Evolutionary conservation across 768 basidiomycete genomes (phyloP), one percentile per base, ranked within the genome.

Genomic region (Amyloporia xantha): DNA sequence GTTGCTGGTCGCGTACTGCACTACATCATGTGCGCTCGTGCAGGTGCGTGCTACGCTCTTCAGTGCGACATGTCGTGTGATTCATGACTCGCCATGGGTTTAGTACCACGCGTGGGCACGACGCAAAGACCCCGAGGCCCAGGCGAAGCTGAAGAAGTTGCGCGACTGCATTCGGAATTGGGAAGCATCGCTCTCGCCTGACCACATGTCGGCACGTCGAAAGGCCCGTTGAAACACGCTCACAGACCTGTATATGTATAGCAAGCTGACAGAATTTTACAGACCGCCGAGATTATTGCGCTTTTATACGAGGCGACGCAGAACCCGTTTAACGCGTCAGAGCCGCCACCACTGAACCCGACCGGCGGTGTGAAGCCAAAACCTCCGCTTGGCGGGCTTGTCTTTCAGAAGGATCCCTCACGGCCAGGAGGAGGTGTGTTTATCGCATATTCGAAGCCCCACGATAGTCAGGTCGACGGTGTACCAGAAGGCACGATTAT

Each of bases 101-200:
- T 57, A 94, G 91, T 96, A 96, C 59, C 94, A 97, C 60, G 94
- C 92, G 0, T 96, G 86, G 81, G 91, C 89, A 2, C 75, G 92
- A 41, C 73, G 91, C 39, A 79, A 84, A 58, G 91, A 95, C 58
- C 67, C 73, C 3, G 78, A 81, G 5, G 90, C 92, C 4, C 79
- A 83, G 48, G 72, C 72, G 15, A 86, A 86, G 56, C 72, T 97
- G 47, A 80, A 78, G 57, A 83, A 85, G 64, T 69, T 96, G 46
- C 82, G 86, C 20, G 91, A 95, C 63, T 88, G 85, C 48, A 84
- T 93, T 12, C 74, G 83, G 50, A 74, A 85, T 51, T 97, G 93
- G 92, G 94, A 95, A 65, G 78, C 74, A 47, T 78, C 87, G 0
- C 77, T 93, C 50, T 88, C 86, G 51, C 85, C 88, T 41, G 93